These are phyloP conservation scores for Astrephomene gubernaculifera DNA, from an alignment of 139 green algal genomes.

Conservation along the genomic window DNA sequence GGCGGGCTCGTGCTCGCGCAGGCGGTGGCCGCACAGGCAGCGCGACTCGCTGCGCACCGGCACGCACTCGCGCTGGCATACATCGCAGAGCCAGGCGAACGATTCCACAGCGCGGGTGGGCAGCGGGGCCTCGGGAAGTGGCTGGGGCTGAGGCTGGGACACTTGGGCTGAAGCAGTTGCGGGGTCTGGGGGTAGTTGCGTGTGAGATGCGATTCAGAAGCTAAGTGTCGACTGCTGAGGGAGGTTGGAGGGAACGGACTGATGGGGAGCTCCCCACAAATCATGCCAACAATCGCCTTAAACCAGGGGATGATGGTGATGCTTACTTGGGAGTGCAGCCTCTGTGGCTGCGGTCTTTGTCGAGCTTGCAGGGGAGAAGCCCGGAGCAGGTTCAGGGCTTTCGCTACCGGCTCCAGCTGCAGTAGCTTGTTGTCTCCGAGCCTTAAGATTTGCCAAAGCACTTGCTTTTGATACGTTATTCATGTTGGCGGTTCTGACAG, in stretches of 20 bases:
- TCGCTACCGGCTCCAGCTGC: too few relatives aligned
- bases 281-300: too few relatives aligned
- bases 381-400: too few relatives aligned
- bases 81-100: constrained; percentile 54
- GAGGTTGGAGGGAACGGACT: too few relatives aligned
- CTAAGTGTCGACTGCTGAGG: too few relatives aligned
- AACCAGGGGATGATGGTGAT: too few relatives aligned
- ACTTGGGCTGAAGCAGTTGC: background rate
- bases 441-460: background rate
- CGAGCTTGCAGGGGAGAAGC: too few relatives aligned
- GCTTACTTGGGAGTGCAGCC: too few relatives aligned
- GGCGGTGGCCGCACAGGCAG: constrained; percentile 78
- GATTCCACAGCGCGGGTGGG: constrained; percentile 33
- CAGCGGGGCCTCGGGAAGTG: background rate
- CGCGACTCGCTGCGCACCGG: constrained; percentile 70
- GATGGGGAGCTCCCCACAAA: too few relatives aligned
- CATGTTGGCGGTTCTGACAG: background rate
- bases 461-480: background rate
- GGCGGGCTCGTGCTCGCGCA: constrained; percentile 63
- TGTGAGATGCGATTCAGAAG: too few relatives aligned
- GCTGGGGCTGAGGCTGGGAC: background rate
- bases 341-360: too few relatives aligned
- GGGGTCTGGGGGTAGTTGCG: background rate
- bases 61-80: constrained; percentile 71
- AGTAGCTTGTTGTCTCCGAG: background rate